Evolutionary conservation across 352 stramenopile genomes (phyloP).

Genomic region (Aphanomyces euteiches): DNA sequence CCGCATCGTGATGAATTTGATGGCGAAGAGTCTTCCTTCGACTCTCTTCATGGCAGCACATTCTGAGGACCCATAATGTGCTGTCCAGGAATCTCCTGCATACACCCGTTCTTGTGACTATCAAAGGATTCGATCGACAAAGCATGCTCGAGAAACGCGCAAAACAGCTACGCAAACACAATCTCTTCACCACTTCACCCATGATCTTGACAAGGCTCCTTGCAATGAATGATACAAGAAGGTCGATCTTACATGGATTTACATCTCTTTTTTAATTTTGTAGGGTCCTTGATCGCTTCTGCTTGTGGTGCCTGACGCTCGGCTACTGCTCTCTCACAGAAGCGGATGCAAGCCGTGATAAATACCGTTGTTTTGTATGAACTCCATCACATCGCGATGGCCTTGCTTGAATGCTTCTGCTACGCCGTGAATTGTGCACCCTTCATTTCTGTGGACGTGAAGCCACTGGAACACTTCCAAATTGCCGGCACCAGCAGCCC

Average conservation of each 20-base stretch:
- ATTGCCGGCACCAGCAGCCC: constrained; percentile 29
- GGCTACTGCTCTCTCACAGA: not conserved
- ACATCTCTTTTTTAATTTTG: not conserved
- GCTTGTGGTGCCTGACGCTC: not conserved
- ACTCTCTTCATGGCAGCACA: too few species aligned
- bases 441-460: constrained; percentile 30
- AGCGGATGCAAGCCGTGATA: constrained; percentile 30
- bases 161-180: too few species aligned
- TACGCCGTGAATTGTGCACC: constrained; percentile 29
- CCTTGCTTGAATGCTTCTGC: constrained; percentile 29
- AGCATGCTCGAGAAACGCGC: too few species aligned
- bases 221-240: too few species aligned
- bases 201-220: too few species aligned
- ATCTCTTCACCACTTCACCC: too few species aligned
- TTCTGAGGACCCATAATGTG: too few species aligned
- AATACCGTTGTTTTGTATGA: constrained; percentile 32
- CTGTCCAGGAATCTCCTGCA: too few species aligned
- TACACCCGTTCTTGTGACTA: too few species aligned
- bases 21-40: too few species aligned
- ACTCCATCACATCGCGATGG: constrained; percentile 27
- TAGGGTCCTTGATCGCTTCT: not conserved
- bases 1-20: too few species aligned
- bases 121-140: too few species aligned
- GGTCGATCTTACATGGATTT: not conserved
- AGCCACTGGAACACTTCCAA: constrained; percentile 29